Conservation (phyloP, 2,329 filamentous ascomycete species). For the Didymella glomerata region DNA sequence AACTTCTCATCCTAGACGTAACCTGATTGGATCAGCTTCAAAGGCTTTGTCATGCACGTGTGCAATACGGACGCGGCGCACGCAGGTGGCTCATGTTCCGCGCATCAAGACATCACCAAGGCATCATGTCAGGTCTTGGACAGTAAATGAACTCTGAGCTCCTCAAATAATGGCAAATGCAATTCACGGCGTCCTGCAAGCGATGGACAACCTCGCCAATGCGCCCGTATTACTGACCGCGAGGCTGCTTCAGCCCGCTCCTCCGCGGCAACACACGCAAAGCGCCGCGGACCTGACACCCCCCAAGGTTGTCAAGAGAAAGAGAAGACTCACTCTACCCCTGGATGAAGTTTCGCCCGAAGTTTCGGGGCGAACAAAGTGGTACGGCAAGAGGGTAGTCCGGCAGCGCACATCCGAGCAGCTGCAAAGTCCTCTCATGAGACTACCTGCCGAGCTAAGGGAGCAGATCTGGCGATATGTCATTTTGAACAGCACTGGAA, state of each 20-base stretch:
- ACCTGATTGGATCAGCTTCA: neutral
- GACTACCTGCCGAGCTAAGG: slow-evolving; percentile 7
- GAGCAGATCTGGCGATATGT: slow-evolving; percentile 7
- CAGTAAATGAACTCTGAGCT: neutral
- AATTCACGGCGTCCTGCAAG: slow-evolving; percentile 4
- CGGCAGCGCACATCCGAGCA: slow-evolving; percentile 2
- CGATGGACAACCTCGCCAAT: slow-evolving; percentile 6
- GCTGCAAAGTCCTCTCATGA: neutral
- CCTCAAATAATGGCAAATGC: neutral
- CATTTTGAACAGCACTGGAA: neutral
- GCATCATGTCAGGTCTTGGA: neutral
- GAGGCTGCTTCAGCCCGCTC: neutral
- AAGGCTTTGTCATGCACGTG: neutral
- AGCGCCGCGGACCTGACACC: neutral
- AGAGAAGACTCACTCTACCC: slow-evolving; percentile 5
- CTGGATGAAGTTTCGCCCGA: neutral
- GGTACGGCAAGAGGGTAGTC: neutral
- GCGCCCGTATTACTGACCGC: neutral
- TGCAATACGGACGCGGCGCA: neutral
- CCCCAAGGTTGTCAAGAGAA: neutral
- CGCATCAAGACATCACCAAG: neutral
- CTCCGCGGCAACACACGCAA: neutral
- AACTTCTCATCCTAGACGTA: neutral
- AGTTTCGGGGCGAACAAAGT: neutral
- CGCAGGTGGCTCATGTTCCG: neutral